Evolutionary conservation across 139 green algal species (phyloP).

Genomic region (Chlorella sorokiniana): DNA sequence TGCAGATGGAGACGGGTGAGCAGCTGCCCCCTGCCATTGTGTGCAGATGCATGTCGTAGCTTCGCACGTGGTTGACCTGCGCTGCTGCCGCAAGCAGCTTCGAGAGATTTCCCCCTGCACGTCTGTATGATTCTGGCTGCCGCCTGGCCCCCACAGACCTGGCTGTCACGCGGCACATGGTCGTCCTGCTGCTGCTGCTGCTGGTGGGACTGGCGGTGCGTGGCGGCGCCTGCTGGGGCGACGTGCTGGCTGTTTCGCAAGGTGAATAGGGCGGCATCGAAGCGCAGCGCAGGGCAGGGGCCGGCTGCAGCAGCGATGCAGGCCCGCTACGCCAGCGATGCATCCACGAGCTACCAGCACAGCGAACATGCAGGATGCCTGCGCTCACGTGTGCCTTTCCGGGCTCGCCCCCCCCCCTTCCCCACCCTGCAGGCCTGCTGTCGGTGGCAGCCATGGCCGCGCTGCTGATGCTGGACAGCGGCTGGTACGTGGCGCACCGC

Average conservation of each 20-base stretch:
- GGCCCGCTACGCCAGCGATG: too few relatives aligned
- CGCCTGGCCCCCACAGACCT: too few relatives aligned
- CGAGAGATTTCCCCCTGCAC: too few relatives aligned
- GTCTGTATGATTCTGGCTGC: too few relatives aligned
- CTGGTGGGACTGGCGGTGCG: not conserved
- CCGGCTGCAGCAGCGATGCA: too few relatives aligned
- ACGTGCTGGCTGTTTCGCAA: slow-evolving; percentile 1
- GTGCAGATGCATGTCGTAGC: too few relatives aligned
- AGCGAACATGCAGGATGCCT: too few relatives aligned
- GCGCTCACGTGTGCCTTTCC: too few relatives aligned
- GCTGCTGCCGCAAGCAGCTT: too few relatives aligned
- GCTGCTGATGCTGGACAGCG: not conserved
- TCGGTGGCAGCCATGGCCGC: slow-evolving; percentile 3
- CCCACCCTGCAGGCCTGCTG: slow-evolving; percentile 22
- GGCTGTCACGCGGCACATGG: not conserved
- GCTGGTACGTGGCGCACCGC: slow-evolving; percentile 14
- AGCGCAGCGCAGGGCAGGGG: not conserved
- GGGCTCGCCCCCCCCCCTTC: not conserved
- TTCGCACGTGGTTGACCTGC: too few relatives aligned
- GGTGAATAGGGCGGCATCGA: not conserved
- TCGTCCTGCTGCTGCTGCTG: not conserved
- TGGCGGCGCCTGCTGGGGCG: not conserved
- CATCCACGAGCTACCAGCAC: too few relatives aligned
- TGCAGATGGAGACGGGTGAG: slow-evolving; percentile 15
- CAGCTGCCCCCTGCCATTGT: not conserved